Base-by-base conservation (phyloP, 2,329 filamentous ascomycete species). In the Aspergillus unguis region DNA sequence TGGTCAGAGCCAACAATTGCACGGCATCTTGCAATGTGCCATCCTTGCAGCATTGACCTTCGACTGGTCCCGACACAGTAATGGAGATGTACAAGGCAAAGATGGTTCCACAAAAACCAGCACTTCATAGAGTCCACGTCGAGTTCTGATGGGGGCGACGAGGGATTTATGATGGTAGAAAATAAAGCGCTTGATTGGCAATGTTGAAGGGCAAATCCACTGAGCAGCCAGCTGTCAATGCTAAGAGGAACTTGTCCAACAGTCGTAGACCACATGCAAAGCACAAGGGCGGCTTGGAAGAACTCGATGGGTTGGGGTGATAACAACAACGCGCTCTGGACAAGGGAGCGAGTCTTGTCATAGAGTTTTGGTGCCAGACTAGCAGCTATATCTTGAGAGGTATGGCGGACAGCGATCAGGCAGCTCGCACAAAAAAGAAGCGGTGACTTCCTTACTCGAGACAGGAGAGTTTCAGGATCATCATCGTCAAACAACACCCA, bases 191-290 rank as follows among this genome's bases (percentile, higher is more conserved):
- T 75, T 1, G 71, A 66, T 25, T 71, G 62, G 37, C 66, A 65
- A 43, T 76, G 74, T 47, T 76, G 74, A 2, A 77, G 57, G 8
- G 72, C 72, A 62, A 71, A 76, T 5, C 73, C 73, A 44, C 68
- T 76, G 10, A 75, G 59, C 23, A 76, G 67, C 75, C 74, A 77
- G 47, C 72, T 75, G 57, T 77, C 74, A 29, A 77, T 68, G 41
- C 72, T 74, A 51, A 77, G 55, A 1, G 73, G 74, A 7, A 72
- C 65, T 50, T 75, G 72, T 1, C 72, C 72, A 1, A 76, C 72
- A 1, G 75, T 77, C 0, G 74, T 77, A 4, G 75, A 77, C 75
- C 75, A 77, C 61, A 77, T 60, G 46, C 70, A 71, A 4, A 77
- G 60, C n/a, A 77, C 65, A 1, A 77, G 56, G 6, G 65, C 63